phyloP scores from a whole-genome alignment of 1,139 yeast species.

The Magnusiomyces ingens region DNA sequence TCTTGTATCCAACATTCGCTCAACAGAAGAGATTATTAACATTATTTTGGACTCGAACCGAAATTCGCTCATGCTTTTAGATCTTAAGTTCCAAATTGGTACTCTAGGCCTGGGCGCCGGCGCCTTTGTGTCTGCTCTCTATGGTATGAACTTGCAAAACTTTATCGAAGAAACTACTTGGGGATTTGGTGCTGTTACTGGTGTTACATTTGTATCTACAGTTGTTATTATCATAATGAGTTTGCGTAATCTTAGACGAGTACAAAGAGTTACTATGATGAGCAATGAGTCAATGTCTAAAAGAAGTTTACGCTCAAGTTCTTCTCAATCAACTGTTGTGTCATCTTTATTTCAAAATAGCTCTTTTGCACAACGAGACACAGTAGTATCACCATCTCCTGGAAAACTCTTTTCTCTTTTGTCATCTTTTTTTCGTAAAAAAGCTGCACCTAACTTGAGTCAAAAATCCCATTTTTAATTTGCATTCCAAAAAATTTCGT shows the following conservation, averaged over 20 bases:
- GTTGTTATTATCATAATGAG: conserved; percentile 34
- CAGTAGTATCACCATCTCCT: too few species aligned
- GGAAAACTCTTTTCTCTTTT: too few species aligned
- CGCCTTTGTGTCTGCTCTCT: conserved; percentile 72
- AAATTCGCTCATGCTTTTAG: conserved; percentile 88
- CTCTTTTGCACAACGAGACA: too few species aligned
- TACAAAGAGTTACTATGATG: conserved; percentile 65
- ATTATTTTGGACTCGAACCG: conserved; percentile 92
- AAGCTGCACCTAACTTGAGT: too few species aligned
- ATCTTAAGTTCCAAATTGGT: conserved; percentile 79
- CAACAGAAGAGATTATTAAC: conserved; percentile 94
- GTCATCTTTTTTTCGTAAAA: too few species aligned
- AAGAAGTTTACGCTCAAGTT: too few species aligned
- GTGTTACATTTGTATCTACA: conserved; percentile 38
- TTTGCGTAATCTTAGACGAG: conserved; percentile 44
- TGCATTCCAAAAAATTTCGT: too few species aligned
- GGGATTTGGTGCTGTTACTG: conserved; percentile 64
- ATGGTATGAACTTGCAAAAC: conserved; percentile 94
- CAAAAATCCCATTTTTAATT: too few species aligned
- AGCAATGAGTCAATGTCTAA: not conserved
- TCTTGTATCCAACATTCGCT: conserved; percentile 72
- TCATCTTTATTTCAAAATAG: too few species aligned
- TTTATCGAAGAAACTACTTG: conserved; percentile 72
- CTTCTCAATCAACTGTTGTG: too few species aligned
- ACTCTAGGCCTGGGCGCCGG: conserved; percentile 87